Percentiles rank a stretch among this genome's conserved stretches.
Conservation (phyloP, 306 rosid genomes). For the Dalbergia oliveri region DNA sequence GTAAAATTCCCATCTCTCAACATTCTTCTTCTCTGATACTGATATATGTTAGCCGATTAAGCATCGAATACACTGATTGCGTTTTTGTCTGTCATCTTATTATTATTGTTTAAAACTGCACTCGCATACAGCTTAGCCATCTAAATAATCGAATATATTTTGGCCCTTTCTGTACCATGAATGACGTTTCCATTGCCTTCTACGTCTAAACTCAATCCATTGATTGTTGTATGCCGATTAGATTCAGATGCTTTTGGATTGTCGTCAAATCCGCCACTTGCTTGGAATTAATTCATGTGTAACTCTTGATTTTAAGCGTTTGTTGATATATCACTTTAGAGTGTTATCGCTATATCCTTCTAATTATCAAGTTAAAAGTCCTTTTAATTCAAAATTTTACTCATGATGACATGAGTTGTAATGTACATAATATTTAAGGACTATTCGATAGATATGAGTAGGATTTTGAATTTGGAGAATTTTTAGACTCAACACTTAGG, state of each 20-base stretch:
- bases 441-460: too few species aligned
- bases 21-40: neutral
- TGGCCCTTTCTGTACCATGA: neutral
- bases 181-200: neutral
- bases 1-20: neutral
- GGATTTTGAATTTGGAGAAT: too few species aligned
- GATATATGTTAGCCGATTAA: neutral
- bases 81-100: neutral
- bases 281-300: constrained; percentile 20
- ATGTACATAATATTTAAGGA: too few species aligned
- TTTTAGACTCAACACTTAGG: too few species aligned
- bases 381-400: too few species aligned
- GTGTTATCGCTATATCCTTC: neutral
- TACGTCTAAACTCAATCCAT: neutral
- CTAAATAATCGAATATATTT: neutral
- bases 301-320: constrained; percentile 1
- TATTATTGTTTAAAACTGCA: neutral
- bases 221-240: neutral
- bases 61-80: neutral
- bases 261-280: neutral
- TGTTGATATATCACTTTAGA: constrained; percentile 19
- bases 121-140: neutral
- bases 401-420: too few species aligned
- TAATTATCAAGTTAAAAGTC: too few species aligned
- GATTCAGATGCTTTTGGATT: neutral